phyloP scores from a whole-genome alignment of 2,329 filamentous ascomycete genomes.

The Coleophoma crateriformis region DNA sequence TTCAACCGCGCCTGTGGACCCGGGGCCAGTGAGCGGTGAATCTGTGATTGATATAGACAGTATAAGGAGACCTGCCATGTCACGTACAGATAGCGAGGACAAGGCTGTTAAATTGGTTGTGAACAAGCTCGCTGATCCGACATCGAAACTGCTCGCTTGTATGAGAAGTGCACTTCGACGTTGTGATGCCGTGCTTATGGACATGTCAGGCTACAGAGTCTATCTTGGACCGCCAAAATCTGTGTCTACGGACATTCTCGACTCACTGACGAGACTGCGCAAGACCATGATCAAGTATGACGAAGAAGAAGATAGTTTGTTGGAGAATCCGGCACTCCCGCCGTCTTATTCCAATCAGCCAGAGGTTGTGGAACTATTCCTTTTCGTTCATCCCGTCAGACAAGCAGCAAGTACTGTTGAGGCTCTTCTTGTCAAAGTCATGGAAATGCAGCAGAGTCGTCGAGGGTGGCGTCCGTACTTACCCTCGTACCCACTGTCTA shows the following conservation, averaged over 20 bases:
- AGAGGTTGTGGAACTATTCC: constrained; percentile 46
- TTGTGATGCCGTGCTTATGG: constrained; percentile 49
- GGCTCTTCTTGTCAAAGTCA: constrained; percentile 39
- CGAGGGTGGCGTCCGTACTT: constrained; percentile 37
- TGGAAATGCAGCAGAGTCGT: constrained; percentile 38
- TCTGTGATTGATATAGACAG: constrained; percentile 31
- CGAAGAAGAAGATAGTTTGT: constrained; percentile 37
- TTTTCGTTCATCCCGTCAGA: constrained; percentile 49
- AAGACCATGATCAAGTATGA: constrained; percentile 41
- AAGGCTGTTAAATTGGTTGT: constrained; percentile 24
- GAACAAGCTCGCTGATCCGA: constrained; percentile 37
- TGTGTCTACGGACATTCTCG: constrained; percentile 36
- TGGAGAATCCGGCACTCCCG: constrained; percentile 38
- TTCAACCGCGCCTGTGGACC: not conserved
- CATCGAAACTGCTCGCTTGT: constrained; percentile 37
- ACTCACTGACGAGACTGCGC: constrained; percentile 33
- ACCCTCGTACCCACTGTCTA: constrained; percentile 48
- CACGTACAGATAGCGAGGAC: constrained; percentile 20
- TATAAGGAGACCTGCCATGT: constrained; percentile 16
- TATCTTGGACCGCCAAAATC: constrained; percentile 38
- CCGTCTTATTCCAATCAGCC: constrained; percentile 39
- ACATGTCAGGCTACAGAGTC: constrained; percentile 43
- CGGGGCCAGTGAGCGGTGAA: constrained; percentile 15
- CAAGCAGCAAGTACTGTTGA: constrained; percentile 44
- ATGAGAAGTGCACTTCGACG: constrained; percentile 38